These are phyloP conservation scores for Populus pruinosa DNA, from an alignment of 345 rosid species.

Conservation along the genomic window DNA sequence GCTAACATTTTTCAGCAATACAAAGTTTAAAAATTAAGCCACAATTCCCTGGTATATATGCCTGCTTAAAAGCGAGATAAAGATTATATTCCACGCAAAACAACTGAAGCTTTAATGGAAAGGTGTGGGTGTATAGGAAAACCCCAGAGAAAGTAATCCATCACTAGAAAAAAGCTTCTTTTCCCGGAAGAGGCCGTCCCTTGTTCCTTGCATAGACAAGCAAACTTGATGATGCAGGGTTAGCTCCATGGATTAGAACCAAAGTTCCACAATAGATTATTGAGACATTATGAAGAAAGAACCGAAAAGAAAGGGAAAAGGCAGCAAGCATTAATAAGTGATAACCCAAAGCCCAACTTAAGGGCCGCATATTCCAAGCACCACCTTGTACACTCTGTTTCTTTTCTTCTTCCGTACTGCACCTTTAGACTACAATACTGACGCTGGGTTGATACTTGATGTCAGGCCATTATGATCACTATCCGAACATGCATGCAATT, in stretches of 20 bases:
- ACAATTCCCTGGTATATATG: too few species aligned
- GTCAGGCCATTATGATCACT: too few species aligned
- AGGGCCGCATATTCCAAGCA: background rate
- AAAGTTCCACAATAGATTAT: background rate
- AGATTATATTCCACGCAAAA: background rate
- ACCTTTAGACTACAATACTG: background rate
- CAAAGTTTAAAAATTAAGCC: too few species aligned
- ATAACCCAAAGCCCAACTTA: background rate
- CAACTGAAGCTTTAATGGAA: background rate
- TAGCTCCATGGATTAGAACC: background rate
- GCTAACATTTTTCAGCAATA: too few species aligned
- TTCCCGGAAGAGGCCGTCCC: background rate
- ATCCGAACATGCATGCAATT: background rate
- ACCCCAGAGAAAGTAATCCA: background rate
- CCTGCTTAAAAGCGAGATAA: too few species aligned
- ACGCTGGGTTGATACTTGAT: background rate
- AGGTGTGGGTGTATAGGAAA: background rate
- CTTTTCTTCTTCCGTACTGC: too few species aligned
- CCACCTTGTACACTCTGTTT: background rate
- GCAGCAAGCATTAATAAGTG: background rate
- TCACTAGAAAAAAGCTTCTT: background rate
- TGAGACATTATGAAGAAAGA: background rate
- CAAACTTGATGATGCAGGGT: conserved; percentile 7
- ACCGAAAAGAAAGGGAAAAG: too few species aligned
- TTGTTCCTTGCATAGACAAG: conserved; percentile 4